Conservation (phyloP, 1,284 basidiomycete genomes). For the Irpex sp. region DNA sequence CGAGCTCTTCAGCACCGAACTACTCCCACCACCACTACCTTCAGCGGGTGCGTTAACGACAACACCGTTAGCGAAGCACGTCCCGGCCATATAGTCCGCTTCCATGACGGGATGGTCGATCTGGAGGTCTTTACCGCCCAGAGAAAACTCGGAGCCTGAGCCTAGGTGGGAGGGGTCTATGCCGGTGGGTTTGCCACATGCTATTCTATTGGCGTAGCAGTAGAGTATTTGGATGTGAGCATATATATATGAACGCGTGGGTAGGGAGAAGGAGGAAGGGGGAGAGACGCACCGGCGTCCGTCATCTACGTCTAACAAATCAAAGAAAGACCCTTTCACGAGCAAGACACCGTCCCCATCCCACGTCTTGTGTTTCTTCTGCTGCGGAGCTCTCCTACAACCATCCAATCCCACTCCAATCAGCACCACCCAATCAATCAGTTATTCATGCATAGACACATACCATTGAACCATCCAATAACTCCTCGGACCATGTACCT, state of each 20-base stretch:
- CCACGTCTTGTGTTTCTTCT: conserved; percentile 91
- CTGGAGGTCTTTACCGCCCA: conserved; percentile 68
- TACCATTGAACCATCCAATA: conserved; percentile 74
- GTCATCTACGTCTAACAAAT: conserved; percentile 52
- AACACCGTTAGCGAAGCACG: conserved; percentile 45
- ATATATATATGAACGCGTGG: too few relatives aligned
- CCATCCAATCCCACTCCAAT: not conserved
- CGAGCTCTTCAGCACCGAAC: conserved; percentile 17
- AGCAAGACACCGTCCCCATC: conserved; percentile 76
- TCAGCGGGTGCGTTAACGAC: conserved; percentile 15
- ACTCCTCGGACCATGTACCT: conserved; percentile 10
- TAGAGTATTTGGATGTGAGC: too few relatives aligned
- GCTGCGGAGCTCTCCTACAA: conserved; percentile 68
- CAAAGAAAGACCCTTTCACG: conserved; percentile 39
- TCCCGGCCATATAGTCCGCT: conserved; percentile 57
- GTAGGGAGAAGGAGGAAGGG: not conserved
- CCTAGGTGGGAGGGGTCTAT: conserved; percentile 33
- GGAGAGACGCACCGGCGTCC: conserved; percentile 49
- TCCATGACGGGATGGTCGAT: conserved; percentile 54
- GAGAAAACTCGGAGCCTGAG: conserved; percentile 49
- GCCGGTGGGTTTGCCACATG: conserved; percentile 21
- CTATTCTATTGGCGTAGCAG: conserved; percentile 19
- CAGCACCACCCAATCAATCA: too few relatives aligned
- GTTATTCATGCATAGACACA: too few relatives aligned
- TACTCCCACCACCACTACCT: not conserved